These are phyloP conservation scores for Spirogloea muscicola DNA, from an alignment of 139 green algal species.

Conservation along the genomic window DNA sequence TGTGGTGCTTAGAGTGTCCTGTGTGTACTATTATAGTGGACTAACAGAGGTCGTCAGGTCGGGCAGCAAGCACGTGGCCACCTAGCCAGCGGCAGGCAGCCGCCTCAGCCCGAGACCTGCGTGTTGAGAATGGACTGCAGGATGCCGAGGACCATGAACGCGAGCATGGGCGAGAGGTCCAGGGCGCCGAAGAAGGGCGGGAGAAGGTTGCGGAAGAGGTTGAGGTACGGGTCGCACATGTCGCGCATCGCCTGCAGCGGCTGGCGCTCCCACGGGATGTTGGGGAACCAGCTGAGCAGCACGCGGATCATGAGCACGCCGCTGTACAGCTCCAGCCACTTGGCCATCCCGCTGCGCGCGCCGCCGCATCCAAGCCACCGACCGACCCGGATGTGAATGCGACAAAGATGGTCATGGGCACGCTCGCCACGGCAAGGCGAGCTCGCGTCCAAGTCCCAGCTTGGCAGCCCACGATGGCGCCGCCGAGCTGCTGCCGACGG, in stretches of 20 bases:
- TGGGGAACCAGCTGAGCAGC: constrained; percentile 44
- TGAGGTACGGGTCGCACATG: constrained; percentile 43
- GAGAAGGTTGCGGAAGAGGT: constrained; percentile 42
- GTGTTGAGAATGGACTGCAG: constrained; percentile 25
- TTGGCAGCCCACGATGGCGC: no score
- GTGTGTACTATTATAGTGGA: no score
- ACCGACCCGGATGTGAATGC: no score
- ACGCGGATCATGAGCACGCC: constrained; percentile 27
- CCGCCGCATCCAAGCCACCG: no score
- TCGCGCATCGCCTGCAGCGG: constrained; percentile 35
- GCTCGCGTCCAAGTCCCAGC: no score
- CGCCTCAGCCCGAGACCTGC: constrained; percentile 7
- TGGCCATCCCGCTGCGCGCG: constrained; percentile 30
- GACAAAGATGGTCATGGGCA: no score
- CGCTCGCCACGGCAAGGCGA: no score
- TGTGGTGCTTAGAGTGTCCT: no score
- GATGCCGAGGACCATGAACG: constrained; percentile 38
- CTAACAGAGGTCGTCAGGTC: no score
- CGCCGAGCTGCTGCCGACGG: no score
- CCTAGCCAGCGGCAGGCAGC: no score
- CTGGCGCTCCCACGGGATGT: constrained; percentile 41
- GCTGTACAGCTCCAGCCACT: constrained; percentile 44
- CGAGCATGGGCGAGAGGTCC: constrained; percentile 39
- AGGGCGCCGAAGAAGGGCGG: constrained; percentile 41
- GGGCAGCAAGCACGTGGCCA: no score